Conservation (phyloP, 495 filamentous ascomycete genomes). For the Penicillium bialowiezense region DNA sequence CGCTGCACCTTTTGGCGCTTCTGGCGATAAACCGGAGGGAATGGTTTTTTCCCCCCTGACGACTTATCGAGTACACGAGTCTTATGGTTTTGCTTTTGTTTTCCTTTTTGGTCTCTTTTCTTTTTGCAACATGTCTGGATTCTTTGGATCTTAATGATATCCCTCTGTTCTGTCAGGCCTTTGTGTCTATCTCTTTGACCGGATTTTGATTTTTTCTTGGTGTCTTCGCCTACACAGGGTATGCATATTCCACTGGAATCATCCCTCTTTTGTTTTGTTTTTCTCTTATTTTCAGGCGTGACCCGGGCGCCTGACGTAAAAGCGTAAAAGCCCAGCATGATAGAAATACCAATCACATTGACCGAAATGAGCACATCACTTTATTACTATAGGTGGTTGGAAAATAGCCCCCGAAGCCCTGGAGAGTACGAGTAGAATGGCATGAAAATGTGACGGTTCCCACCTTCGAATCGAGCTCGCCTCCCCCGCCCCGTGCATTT, state of each 20-base stretch:
- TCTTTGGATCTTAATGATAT: conserved; percentile 29
- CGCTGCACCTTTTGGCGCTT: conserved; percentile 1
- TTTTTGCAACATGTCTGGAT: conserved; percentile 8
- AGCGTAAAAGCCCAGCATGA: conserved; percentile 16
- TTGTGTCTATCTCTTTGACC: not conserved
- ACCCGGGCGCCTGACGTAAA: conserved; percentile 10
- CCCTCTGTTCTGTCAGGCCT: conserved; percentile 23
- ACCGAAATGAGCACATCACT: not conserved
- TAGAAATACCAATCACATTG: conserved; percentile 17
- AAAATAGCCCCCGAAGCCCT: not conserved
- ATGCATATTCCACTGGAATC: not conserved
- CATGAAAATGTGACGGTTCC: too few relatives aligned
- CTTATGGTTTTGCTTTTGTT: conserved; percentile 26
- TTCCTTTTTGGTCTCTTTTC: not conserved
- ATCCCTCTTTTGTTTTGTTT: not conserved
- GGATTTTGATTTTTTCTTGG: not conserved
- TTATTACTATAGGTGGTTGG: not conserved
- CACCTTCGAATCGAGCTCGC: conserved; percentile 1
- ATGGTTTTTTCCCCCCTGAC: conserved; percentile 12
- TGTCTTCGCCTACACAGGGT: not conserved
- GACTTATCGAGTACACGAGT: conserved; percentile 32
- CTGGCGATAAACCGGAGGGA: not conserved
- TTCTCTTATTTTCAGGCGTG: conserved; percentile 5
- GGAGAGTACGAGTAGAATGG: too few relatives aligned
- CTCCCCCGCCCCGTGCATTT: conserved; percentile 2